Percentiles rank a stretch among this genome's conserved stretches.
phyloP scores from a whole-genome alignment of 73 alveolate species.

The Paramecium tetraurelia region DNA sequence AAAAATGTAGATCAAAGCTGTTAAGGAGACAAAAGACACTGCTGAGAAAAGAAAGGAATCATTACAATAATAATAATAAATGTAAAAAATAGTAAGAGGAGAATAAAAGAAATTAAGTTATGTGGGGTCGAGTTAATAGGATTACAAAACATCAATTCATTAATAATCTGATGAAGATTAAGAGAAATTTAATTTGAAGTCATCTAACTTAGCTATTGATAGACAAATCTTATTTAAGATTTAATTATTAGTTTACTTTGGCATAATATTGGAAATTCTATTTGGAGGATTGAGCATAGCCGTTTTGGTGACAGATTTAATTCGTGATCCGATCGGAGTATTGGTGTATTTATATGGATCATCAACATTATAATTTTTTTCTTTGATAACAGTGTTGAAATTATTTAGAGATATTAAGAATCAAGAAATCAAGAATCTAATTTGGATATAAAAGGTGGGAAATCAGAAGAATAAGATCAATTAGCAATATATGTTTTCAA shows the following conservation, averaged over 20 bases:
- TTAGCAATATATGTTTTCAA: not conserved
- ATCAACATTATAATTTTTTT: not conserved
- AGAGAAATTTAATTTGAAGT: not conserved
- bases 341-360: not conserved
- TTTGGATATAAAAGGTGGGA: constrained; percentile 28
- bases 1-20: not conserved
- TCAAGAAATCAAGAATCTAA: not conserved
- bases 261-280: not conserved
- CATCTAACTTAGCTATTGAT: not conserved
- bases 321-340: not conserved
- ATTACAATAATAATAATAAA: not conserved
- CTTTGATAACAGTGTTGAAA: not conserved
- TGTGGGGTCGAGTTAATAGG: not conserved
- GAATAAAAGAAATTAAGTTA: not conserved
- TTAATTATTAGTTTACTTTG: not conserved
- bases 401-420: not conserved
- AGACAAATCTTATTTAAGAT: not conserved
- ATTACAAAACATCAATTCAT: not conserved
- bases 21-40: not conserved
- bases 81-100: not conserved
- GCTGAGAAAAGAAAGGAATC: not conserved
- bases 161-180: not conserved
- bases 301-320: not conserved
- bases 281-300: not conserved
- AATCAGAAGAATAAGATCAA: not conserved